These are phyloP conservation scores for Lachancea meyersii DNA, from an alignment of 805 yeast genomes.

Conservation along the genomic window DNA sequence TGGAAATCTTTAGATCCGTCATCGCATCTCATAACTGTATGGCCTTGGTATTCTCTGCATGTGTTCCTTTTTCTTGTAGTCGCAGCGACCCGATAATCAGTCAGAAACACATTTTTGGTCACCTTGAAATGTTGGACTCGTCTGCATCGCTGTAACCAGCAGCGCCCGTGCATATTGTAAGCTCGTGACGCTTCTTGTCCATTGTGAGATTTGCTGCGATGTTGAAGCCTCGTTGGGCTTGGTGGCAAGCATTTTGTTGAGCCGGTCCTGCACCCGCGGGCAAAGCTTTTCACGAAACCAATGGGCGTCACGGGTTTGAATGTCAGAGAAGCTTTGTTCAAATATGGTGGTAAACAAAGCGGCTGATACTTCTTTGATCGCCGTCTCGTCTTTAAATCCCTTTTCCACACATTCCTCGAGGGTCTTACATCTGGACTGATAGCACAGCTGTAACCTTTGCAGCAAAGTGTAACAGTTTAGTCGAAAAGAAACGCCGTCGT, in stretches of 20 bases:
- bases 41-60: too few relatives aligned
- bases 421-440: neutral
- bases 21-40: too few relatives aligned
- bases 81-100: too few relatives aligned
- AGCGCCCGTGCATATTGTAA: neutral
- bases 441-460: constrained; percentile 3
- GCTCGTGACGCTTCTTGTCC: constrained; percentile 2
- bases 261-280: constrained; percentile 5
- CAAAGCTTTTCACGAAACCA: constrained; percentile 6
- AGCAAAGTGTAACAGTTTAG: constrained; percentile 7
- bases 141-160: neutral
- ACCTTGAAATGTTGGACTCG: neutral
- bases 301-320: constrained; percentile 6
- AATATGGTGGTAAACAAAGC: neutral
- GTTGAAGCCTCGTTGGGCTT: constrained; percentile 5
- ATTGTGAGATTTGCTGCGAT: constrained; percentile 8
- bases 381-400: constrained; percentile 7
- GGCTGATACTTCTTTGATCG: constrained; percentile 4
- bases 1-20: too few relatives aligned
- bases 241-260: constrained; percentile 1
- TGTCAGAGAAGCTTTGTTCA: constrained; percentile 3
- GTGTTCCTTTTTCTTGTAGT: too few relatives aligned
- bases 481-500: constrained; percentile 11
- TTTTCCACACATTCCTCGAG: constrained; percentile 8
- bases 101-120: too few relatives aligned